Base-by-base conservation (phyloP, 371 early-diverging fungal species). In the Syncephalastrum racemosum region DNA sequence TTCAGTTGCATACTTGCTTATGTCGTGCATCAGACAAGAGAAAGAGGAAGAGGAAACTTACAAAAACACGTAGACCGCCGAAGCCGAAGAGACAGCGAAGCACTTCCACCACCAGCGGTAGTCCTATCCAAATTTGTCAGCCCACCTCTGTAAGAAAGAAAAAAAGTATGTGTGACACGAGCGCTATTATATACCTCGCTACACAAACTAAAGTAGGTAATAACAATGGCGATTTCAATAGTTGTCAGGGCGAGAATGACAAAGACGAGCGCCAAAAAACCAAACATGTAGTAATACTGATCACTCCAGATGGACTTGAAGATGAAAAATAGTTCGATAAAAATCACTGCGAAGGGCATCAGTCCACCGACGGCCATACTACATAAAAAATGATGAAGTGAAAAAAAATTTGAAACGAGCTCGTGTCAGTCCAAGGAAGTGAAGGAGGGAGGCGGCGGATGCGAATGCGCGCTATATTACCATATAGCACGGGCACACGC, bases 191-290 rank as follows among this genome's bases (percentile, higher is more conserved):
- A 4, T 67, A 82, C 86, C 85, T 93, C 94, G 22, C 85, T 68
- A 56, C 92, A 92, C 45, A 96, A 71, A 47, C 88, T 90, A 82
- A 96, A 92, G 74, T 96, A 96, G n/a, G 84, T 85, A 67, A 94
- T 74, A 58, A 96, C 73, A 50, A 96, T 82, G n/a, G 95, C 82
- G 43, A 95, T 90, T 67, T 93, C 89, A 19, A 88, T 80, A 23
- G 91, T 91, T 1, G 94, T 94, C 36, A 94, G 52, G 19, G 88
- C 73, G 57, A 94, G 69, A 50, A 94, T 89, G 19, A 84, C 53
- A 60, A 91, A 91, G 18, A 50, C 58, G 1, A 58, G 31, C 66
- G 88, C 84, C 50, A 95, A 67, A 80, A 94, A 93, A 4, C 94
- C 93, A 80, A 91, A 92, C 50, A 63, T 63, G 51, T 93, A 83